These are phyloP conservation scores for Globisporangium cystogenes DNA, from an alignment of 352 stramenopile genomes.

Conservation along the genomic window DNA sequence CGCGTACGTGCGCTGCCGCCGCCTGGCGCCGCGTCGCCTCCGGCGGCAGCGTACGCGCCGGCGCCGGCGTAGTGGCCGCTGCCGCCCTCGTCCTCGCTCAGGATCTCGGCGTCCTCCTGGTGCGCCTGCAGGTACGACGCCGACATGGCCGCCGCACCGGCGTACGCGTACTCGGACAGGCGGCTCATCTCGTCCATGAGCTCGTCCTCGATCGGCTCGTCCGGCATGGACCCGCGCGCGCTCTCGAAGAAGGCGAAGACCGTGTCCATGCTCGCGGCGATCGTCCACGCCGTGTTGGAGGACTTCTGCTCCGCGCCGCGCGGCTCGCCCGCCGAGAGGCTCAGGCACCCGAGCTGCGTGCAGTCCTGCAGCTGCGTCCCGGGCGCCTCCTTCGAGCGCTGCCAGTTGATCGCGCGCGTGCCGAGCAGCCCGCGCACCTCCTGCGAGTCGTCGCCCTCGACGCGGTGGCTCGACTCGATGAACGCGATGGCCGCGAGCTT, in stretches of 20 bases:
- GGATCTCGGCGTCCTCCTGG: slow-evolving; percentile 71
- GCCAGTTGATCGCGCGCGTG: slow-evolving; percentile 78
- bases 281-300: slow-evolving; percentile 81
- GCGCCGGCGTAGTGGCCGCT: slow-evolving; percentile 1
- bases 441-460: slow-evolving; percentile 56
- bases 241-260: slow-evolving; percentile 85
- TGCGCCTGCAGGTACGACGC: slow-evolving; percentile 48
- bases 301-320: slow-evolving; percentile 58
- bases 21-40: not conserved
- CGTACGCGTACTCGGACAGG: slow-evolving; percentile 66
- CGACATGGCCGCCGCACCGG: slow-evolving; percentile 44
- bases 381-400: slow-evolving; percentile 60
- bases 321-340: slow-evolving; percentile 70
- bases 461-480: slow-evolving; percentile 76
- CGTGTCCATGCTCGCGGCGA: slow-evolving; percentile 76
- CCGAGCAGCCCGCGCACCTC: slow-evolving; percentile 62
- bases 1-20: slow-evolving; percentile 18
- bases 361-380: slow-evolving; percentile 69
- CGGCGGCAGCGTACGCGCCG: not conserved
- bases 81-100: slow-evolving; percentile 28
- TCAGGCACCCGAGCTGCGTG: slow-evolving; percentile 66
- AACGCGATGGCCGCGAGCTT: slow-evolving; percentile 75
- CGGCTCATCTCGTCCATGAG: slow-evolving; percentile 79
- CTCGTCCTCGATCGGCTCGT: slow-evolving; percentile 64
- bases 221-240: slow-evolving; percentile 68